These are phyloP conservation scores for Thalassiosira hispida DNA, from an alignment of 352 stramenopile species.

Conservation along the genomic window DNA sequence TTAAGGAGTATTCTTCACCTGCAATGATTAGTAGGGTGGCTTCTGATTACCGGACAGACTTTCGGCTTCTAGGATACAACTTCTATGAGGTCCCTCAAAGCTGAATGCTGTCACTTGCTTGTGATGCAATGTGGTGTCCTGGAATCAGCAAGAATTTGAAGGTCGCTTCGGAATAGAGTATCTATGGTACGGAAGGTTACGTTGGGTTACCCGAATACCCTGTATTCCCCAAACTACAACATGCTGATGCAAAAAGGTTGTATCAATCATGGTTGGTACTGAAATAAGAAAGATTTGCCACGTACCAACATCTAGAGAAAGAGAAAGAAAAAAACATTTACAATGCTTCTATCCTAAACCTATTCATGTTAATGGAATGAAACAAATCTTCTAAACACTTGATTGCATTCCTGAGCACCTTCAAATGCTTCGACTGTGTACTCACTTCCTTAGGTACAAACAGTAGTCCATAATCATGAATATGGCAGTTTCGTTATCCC, in stretches of 20 bases:
- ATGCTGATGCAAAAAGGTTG: no score
- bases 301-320: no score
- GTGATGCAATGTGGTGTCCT: not conserved
- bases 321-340: no score
- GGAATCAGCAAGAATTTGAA: no score
- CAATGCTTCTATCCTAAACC: no score
- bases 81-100: not conserved
- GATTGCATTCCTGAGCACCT: not conserved
- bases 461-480: constrained; percentile 80
- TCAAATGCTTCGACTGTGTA: not conserved
- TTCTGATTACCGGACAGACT: constrained; percentile 30
- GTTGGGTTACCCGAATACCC: no score
- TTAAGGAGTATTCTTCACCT: constrained; percentile 24
- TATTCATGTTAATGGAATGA: no score
- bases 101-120: not conserved
- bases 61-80: constrained; percentile 37
- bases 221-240: no score
- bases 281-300: no score
- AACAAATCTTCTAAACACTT: not conserved
- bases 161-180: no score
- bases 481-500: constrained; percentile 72
- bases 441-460: constrained; percentile 59
- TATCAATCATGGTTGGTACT: no score
- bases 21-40: constrained; percentile 26
- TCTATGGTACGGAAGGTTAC: no score